These are phyloP conservation scores for Backusella westeae DNA, from an alignment of 192 early-diverging fungal genomes.

Conservation along the genomic window DNA sequence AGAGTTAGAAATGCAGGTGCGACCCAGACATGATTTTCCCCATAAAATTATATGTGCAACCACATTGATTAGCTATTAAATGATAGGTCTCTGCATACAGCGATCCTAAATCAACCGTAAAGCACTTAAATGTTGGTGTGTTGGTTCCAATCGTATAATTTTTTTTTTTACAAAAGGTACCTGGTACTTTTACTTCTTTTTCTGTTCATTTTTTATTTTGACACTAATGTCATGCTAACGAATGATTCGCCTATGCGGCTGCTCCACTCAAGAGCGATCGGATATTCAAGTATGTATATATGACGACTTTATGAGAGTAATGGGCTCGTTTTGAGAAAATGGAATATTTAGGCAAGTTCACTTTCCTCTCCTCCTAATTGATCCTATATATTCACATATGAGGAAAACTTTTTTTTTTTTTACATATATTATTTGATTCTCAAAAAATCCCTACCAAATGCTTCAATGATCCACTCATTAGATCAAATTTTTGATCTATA, in stretches of 20 bases:
- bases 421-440: too few relatives aligned
- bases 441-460: too few relatives aligned
- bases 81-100: too few relatives aligned
- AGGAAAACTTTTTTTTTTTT: too few relatives aligned
- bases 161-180: not conserved
- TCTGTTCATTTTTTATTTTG: not conserved
- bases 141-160: not conserved
- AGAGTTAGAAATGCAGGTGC: not conserved
- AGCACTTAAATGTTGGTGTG: not conserved
- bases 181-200: not conserved
- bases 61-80: not conserved
- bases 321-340: too few relatives aligned
- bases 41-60: not conserved
- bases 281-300: not conserved
- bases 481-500: too few relatives aligned
- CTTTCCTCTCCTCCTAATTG: too few relatives aligned
- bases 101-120: not conserved
- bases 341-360: too few relatives aligned
- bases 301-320: too few relatives aligned
- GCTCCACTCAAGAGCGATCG: not conserved
- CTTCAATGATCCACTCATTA: too few relatives aligned
- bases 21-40: not conserved
- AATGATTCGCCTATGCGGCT: not conserved
- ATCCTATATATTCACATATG: too few relatives aligned
- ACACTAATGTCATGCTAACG: not conserved